Evolutionary conservation across 352 stramenopile genomes (phyloP), one percentile per base, ranked within the genome.

Genomic region (Pythium grandisporangium): DNA sequence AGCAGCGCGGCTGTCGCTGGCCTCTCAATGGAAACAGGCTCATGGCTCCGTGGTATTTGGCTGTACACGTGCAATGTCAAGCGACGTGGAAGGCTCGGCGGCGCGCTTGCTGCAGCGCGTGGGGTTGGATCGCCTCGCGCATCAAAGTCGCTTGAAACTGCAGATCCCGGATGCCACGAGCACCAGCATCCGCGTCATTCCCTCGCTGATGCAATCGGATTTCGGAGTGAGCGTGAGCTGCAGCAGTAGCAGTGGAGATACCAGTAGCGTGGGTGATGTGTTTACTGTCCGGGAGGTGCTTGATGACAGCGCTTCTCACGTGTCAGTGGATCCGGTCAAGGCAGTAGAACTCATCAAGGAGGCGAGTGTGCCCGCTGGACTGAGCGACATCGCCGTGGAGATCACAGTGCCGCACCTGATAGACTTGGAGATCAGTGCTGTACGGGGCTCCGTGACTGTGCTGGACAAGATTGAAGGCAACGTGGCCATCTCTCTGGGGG

Each of bases 391-490:
- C 13, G 52, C 51, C 5, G 45, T 60, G 23, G 11, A 48, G 35
- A 35, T 60, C 14, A 29, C 37, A 30, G 13, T 63, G 16, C 60
- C 60, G 19, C 42, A 54, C 23, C 48, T 63, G 19, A 38, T 66
- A 5, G 42, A 81, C 44, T 45, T 91, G 30, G 48, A 65, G 29
- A 37, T 91, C 27, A 61, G 50, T 5, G 39, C 83, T 22, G 61
- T 70, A 12, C 47, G 66, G 25, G 78, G 72, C 30, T 46, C 53
- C 26, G 66, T 87, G 17, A 34, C 14, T 3, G 16, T 91, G 10
- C 44, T 49, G 6, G 69, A 85, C 46, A 88, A 88, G 44, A 48
- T 91, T 2, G 78, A 91, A 49, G 78, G 74, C 21, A 58, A 91
- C 43, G 69, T 85, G 6, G 74, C 70, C 39, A 51, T 91, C n/a